phyloP scores from a whole-genome alignment of 78 protist genomes.

The Mastigamoeba balamuthi region DNA sequence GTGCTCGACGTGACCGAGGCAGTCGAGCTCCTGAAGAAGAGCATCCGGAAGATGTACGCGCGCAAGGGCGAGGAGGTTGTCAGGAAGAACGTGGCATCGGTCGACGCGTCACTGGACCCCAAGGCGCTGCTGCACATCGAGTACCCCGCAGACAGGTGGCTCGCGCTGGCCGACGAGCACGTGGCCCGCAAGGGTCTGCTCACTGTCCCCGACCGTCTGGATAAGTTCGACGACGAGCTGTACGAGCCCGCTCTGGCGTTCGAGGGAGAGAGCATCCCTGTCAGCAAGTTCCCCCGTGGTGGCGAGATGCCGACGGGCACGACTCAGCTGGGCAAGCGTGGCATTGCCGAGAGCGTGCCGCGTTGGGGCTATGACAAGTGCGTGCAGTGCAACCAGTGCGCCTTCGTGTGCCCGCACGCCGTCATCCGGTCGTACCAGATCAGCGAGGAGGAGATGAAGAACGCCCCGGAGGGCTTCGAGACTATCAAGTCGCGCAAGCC shows the following conservation, averaged over 20 bases:
- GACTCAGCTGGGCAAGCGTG: constrained; percentile 29
- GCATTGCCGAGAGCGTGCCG: constrained; percentile 26
- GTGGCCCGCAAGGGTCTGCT: background rate
- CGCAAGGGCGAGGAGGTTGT: constrained; percentile 49
- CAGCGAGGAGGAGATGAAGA: constrained; percentile 1
- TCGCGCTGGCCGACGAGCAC: background rate
- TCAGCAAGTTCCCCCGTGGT: constrained; percentile 16
- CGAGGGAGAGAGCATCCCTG: constrained; percentile 27
- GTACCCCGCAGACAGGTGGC: background rate
- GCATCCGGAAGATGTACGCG: constrained; percentile 16
- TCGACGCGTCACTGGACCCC: background rate
- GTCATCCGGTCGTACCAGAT: constrained; percentile 44
- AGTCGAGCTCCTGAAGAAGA: constrained; percentile 26
- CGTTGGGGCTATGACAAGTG: constrained; percentile 30
- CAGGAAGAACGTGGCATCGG: constrained; percentile 7
- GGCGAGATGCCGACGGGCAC: constrained; percentile 34
- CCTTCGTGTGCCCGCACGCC: constrained; percentile 57
- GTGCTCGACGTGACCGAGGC: constrained; percentile 56
- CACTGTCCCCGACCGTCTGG: background rate
- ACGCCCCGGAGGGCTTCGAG: background rate
- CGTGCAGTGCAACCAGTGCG: constrained; percentile 55
- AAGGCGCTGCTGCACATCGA: background rate
- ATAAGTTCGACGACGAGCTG: background rate
- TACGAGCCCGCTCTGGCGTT: background rate
- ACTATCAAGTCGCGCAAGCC: background rate